Percentiles rank a stretch among this genome's conserved stretches.
Conservation (phyloP, 164 flowering plant species). For the Cinnamomum micranthum region DNA sequence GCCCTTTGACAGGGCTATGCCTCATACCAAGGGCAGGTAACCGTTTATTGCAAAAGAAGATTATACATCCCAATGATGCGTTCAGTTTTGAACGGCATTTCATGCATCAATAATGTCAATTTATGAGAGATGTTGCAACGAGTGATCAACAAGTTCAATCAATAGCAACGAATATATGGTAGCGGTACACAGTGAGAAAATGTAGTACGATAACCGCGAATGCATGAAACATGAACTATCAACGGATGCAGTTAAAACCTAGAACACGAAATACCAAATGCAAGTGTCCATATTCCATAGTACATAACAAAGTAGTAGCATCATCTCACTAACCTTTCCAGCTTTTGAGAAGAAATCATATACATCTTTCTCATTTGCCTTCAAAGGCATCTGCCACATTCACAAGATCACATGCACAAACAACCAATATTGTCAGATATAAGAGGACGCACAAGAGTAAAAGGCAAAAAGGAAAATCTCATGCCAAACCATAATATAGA, state of each 20-base stretch:
- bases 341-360: constrained; percentile 93
- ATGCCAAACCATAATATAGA: neutral
- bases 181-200: constrained; percentile 6
- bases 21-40: constrained; percentile 22
- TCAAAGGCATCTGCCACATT: constrained; percentile 77
- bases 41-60: constrained; percentile 37
- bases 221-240: constrained; percentile 4
- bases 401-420: constrained; percentile 6
- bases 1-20: too few species aligned
- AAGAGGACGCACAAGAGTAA: neutral
- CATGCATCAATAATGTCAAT: constrained; percentile 19
- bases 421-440: neutral
- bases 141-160: constrained; percentile 13
- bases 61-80: constrained; percentile 35
- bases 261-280: neutral
- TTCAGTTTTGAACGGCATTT: constrained; percentile 16
- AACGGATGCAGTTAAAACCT: constrained; percentile 11
- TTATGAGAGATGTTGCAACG: constrained; percentile 7
- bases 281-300: neutral
- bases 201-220: constrained; percentile 9
- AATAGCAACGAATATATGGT: constrained; percentile 10
- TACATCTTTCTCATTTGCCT: constrained; percentile 87
- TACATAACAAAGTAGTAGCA: constrained; percentile 2
- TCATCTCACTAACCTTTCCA: constrained; percentile 69
- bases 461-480: neutral